Evolutionary conservation across 2,329 filamentous ascomycete genomes (phyloP), one percentile per base, ranked within the genome.

Genomic region (Diaporthe sp.): DNA sequence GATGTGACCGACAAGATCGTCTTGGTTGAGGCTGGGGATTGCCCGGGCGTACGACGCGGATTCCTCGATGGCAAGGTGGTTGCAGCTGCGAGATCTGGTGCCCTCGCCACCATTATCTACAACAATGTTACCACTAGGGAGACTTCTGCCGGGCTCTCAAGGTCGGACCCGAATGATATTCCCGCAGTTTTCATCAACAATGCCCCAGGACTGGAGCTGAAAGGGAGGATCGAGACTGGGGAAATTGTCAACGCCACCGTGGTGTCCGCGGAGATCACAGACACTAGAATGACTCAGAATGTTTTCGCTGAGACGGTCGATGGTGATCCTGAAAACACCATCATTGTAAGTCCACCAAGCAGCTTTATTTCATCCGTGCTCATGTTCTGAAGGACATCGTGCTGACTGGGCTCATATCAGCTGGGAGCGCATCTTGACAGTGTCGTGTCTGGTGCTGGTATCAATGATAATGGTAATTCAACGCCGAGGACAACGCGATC

Each of bases 391-490:
- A 25, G 10, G 13, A 12, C 6, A 4, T 6, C 25, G 1, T 3
- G 61, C 42, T 51, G n/a, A 66, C 22, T 35, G 7, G 22, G 44
- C 8, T 10, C 7, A 13, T 25, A 12, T 22, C 32, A 68, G 61
- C 44, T 66, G 13, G 85, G 85, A 30, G 85, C 84, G 0, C 85
- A 87, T 73, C 81, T 85, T 1, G 85, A 87, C 78, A 83, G 82
- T 0, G 85, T 86, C 2, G 81, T 83, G 27, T 82, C 81, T 13
- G 86, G 85, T 0, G 82, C 85, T 0, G 86, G 85, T 5, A 84
- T 87, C 75, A 87, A 87, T 70, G 86, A 87, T 59, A 85, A 87
- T 68, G 86, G 86, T 15, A 42, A 63, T 19, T 22, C 9, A 22
- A 44, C 4, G 1, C 25, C 25, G 27, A 32, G 12, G 12, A 17